These are phyloP conservation scores for Arctium lappa DNA, from an alignment of 129 eudicot species.

Conservation along the genomic window DNA sequence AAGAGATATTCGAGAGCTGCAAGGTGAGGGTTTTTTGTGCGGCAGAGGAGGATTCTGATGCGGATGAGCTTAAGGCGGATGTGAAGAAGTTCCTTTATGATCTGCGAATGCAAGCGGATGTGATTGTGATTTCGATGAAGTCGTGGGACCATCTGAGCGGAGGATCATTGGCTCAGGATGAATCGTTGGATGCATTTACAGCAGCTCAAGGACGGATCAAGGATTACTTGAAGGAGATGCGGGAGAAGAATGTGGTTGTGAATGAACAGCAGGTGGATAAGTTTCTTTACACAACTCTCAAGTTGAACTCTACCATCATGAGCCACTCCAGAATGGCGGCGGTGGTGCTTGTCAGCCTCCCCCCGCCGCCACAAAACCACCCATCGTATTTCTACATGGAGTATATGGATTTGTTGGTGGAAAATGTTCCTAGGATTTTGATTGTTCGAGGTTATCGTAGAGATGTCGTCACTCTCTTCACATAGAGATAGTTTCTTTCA, in stretches of 20 bases:
- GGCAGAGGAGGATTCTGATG: slow-evolving; percentile 92
- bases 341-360: slow-evolving; percentile 81
- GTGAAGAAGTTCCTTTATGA: slow-evolving; percentile 86
- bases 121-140: slow-evolving; percentile 80
- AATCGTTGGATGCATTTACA: slow-evolving; percentile 65
- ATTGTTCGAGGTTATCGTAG: slow-evolving; percentile 88
- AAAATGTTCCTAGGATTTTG: slow-evolving; percentile 83
- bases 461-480: slow-evolving; percentile 84
- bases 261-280: slow-evolving; percentile 79
- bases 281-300: slow-evolving; percentile 66
- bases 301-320: slow-evolving; percentile 66
- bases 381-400: slow-evolving; percentile 88
- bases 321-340: slow-evolving; percentile 87
- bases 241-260: slow-evolving; percentile 52
- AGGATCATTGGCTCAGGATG: slow-evolving; percentile 49
- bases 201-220: slow-evolving; percentile 64
- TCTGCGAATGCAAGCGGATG: slow-evolving; percentile 94
- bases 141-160: slow-evolving; percentile 68
- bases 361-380: slow-evolving; percentile 79
- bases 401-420: slow-evolving; percentile 86
- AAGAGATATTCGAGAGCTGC: slow-evolving; percentile 79
- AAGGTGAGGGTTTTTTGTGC: slow-evolving; percentile 85
- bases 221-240: slow-evolving; percentile 41
- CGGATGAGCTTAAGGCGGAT: slow-evolving; percentile 72
- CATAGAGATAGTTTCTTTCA: slow-evolving; percentile 29